Conservation (phyloP, 306 rosid species). For the Cucurbita pepo region DNA sequence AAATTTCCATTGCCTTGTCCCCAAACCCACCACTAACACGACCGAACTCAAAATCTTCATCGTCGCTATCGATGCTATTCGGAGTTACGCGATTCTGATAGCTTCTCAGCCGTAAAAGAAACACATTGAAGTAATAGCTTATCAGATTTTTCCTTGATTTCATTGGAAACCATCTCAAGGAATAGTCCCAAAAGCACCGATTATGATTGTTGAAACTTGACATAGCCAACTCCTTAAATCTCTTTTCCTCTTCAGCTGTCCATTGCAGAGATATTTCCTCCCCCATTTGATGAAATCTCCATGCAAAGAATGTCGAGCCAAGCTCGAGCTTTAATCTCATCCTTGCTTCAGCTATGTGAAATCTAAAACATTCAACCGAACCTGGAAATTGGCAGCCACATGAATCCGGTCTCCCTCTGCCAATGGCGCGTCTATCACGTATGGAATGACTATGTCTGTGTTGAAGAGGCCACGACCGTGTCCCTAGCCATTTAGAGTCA, state of each 20-base stretch:
- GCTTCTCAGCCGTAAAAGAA: slow-evolving; percentile 46
- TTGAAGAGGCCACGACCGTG: slow-evolving; percentile 38
- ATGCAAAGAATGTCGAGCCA: slow-evolving; percentile 44
- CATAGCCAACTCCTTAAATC: slow-evolving; percentile 42
- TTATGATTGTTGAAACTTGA: slow-evolving; percentile 7
- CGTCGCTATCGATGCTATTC: slow-evolving; percentile 46
- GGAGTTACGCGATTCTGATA: slow-evolving; percentile 83
- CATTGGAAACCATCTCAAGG: slow-evolving; percentile 31
- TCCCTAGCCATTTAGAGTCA: slow-evolving; percentile 68
- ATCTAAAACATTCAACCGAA: slow-evolving; percentile 63
- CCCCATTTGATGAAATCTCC: slow-evolving; percentile 68
- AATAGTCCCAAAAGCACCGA: slow-evolving; percentile 17
- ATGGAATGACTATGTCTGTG: not conserved
- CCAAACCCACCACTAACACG: slow-evolving; percentile 43
- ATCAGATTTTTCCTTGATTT: slow-evolving; percentile 47
- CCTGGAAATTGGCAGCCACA: slow-evolving; percentile 46
- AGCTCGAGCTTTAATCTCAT: slow-evolving; percentile 59
- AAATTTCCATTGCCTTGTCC: slow-evolving; percentile 21
- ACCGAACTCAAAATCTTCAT: slow-evolving; percentile 68
- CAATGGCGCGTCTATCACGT: slow-evolving; percentile 11
- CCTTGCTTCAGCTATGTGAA: slow-evolving; percentile 72
- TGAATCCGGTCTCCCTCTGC: slow-evolving; percentile 33
- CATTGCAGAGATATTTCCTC: slow-evolving; percentile 82
- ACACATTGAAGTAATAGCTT: slow-evolving; percentile 74
- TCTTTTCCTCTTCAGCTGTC: slow-evolving; percentile 55